Conservation (phyloP, 305 asterid genomes). For the Salvia sclarea region DNA sequence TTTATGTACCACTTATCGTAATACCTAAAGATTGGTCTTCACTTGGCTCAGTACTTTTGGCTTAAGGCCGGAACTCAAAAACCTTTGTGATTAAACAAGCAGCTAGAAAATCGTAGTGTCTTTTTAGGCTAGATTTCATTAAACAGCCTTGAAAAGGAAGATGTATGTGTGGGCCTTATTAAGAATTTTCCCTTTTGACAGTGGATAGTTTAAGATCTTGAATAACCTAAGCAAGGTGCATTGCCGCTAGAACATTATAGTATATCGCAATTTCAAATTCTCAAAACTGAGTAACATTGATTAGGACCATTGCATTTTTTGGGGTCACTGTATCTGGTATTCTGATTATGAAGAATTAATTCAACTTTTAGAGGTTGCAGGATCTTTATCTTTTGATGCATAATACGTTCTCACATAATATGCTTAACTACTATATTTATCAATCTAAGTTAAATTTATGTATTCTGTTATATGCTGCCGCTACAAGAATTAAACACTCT, state of each 20-base stretch:
- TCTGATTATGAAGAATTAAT: neutral
- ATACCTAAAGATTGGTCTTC: neutral
- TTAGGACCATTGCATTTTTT: constrained; percentile 3
- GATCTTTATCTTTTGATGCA: neutral
- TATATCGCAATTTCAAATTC: constrained; percentile 1
- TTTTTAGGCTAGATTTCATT: constrained; percentile 13
- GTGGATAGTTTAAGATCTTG: constrained; percentile 7
- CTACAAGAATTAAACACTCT: constrained; percentile 1
- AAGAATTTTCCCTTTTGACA: constrained; percentile 20
- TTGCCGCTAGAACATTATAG: constrained; percentile 20
- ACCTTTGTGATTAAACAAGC: neutral
- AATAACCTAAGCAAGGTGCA: constrained; percentile 1
- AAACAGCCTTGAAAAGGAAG: constrained; percentile 18
- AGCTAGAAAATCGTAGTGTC: neutral
- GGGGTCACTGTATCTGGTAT: constrained; percentile 9
- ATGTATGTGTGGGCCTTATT: constrained; percentile 7
- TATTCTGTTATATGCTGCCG: constrained; percentile 6
- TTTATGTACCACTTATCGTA: neutral
- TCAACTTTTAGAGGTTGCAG: neutral
- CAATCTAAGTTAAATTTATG: constrained; percentile 13
- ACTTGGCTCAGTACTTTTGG: constrained; percentile 10
- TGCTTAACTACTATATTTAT: neutral
- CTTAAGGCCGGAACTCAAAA: constrained; percentile 20
- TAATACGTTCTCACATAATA: constrained; percentile 9
- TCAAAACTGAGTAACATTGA: constrained; percentile 10